Evolutionary conservation across 257 asterid genomes (phyloP), one percentile per base, ranked within the genome.

Genomic region (Ehretia macrophylla): DNA sequence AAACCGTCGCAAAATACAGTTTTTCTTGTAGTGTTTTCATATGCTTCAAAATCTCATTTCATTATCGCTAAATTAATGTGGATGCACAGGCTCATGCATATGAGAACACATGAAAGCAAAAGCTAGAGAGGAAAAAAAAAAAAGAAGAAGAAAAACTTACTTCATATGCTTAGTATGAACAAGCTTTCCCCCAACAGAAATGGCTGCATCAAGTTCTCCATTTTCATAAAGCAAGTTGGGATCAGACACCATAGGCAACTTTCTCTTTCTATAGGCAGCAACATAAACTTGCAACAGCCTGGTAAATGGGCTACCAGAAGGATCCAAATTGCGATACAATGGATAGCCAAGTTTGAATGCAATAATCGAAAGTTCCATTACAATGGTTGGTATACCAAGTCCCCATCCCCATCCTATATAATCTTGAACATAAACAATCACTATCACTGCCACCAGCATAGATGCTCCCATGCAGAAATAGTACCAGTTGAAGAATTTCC

Each of bases 401-500:
- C 98, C 98, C 90, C 85, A 73, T 9, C 97, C 97, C 98, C 98
- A 92, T 0, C 98, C 87, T 5, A 86, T 59, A 58, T 77, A 71
- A 47, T 92, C 98, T 64, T 92, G 98, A 1, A 88, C 63, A 14
- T 89, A 92, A 0, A 92, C 95, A 16, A 92, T 65, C 10, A 81
- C 95, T 0, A 97, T 92, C 9, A 82, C 88, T 1, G 98, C 93
- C 27, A 86, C 75, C 55, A 92, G 72, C 71, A 86, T 82, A 0
- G 98, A 85, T 3, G 66, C 77, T 40, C 97, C 98, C 97, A 88
- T 88, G 82, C 84, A 77, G 63, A 88, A 86, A 58, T 83, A 88
- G 59, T 88, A 85, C 95, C 95, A 85, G 32, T 88, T 88, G 84
- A 88, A 88, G 85, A 88, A 85, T 66, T 79, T 85, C 97, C 97